Evolutionary conservation across 805 yeast species (phyloP).

Genomic region (Candida sanyiensis): DNA sequence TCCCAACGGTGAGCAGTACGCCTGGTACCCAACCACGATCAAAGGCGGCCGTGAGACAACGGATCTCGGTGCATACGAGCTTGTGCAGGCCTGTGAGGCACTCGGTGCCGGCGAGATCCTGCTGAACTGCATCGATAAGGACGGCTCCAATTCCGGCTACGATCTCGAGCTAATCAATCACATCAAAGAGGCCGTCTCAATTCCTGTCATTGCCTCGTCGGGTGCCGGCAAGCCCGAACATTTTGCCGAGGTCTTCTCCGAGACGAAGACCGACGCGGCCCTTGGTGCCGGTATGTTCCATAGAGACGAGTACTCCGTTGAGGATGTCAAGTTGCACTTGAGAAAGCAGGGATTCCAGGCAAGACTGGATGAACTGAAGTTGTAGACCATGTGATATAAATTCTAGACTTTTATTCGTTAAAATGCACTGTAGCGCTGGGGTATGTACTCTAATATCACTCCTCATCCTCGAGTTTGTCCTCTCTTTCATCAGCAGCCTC

Average conservation of each 20-base stretch:
- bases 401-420: neutral
- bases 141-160: slow-evolving; percentile 92
- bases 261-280: slow-evolving; percentile 91
- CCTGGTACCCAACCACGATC: slow-evolving; percentile 93
- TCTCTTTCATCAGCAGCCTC: slow-evolving; percentile 39
- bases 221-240: slow-evolving; percentile 96
- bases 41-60: slow-evolving; percentile 93
- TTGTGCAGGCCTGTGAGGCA: slow-evolving; percentile 82
- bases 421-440: too few relatives aligned
- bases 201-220: slow-evolving; percentile 95
- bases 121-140: slow-evolving; percentile 92
- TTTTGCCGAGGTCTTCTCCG: slow-evolving; percentile 78
- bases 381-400: slow-evolving; percentile 8
- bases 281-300: slow-evolving; percentile 99
- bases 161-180: slow-evolving; percentile 81
- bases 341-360: slow-evolving; percentile 58
- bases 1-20: slow-evolving; percentile 82
- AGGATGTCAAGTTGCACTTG: slow-evolving; percentile 71
- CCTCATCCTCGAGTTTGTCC: slow-evolving; percentile 49
- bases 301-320: slow-evolving; percentile 85
- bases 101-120: slow-evolving; percentile 96
- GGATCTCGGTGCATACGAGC: slow-evolving; percentile 87
- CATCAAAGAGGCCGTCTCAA: slow-evolving; percentile 66
- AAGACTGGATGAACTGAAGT: slow-evolving; percentile 45
- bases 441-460: too few relatives aligned